Evolutionary conservation across 2,329 filamentous ascomycete genomes (phyloP).

Genomic region (Alternaria gaisen): DNA sequence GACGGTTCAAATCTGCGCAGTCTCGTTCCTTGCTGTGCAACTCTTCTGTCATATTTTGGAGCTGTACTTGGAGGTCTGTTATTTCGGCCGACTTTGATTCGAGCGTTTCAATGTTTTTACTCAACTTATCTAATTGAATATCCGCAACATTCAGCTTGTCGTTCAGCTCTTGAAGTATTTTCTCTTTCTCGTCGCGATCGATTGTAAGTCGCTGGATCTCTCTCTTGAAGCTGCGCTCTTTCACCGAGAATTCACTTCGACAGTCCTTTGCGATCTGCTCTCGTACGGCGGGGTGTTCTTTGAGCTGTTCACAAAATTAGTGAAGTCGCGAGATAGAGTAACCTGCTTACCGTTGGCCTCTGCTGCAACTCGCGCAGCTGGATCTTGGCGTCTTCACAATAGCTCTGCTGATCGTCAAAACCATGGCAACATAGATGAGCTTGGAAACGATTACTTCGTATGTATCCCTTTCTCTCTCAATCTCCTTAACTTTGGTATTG

Average conservation of each 20-base stretch:
- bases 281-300: conserved; percentile 1
- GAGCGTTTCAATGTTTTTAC: conserved; percentile 8
- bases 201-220: conserved; percentile 24
- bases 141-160: conserved; percentile 17
- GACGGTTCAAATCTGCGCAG: conserved; percentile 3
- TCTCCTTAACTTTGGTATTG: conserved; percentile 10
- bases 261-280: conserved; percentile 16
- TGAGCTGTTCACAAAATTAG: conserved; percentile 7
- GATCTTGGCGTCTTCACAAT: conserved; percentile 1
- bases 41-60: conserved; percentile 15
- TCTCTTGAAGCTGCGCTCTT: conserved; percentile 21
- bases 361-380: not conserved
- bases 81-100: conserved; percentile 15
- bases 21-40: conserved; percentile 14
- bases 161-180: conserved; percentile 1
- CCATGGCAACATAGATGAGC: not conserved
- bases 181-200: conserved; percentile 26
- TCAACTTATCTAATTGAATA: conserved; percentile 13
- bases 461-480: conserved; percentile 7
- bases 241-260: conserved; percentile 17
- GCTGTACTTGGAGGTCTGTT: conserved; percentile 16
- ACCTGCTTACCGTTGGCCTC: conserved; percentile 10
- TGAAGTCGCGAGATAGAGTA: not conserved
- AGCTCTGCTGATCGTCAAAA: conserved; percentile 7
- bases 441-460: conserved; percentile 9